These are phyloP conservation scores for Scheffersomyces lignosus DNA, from an alignment of 805 yeast species.

Conservation along the genomic window DNA sequence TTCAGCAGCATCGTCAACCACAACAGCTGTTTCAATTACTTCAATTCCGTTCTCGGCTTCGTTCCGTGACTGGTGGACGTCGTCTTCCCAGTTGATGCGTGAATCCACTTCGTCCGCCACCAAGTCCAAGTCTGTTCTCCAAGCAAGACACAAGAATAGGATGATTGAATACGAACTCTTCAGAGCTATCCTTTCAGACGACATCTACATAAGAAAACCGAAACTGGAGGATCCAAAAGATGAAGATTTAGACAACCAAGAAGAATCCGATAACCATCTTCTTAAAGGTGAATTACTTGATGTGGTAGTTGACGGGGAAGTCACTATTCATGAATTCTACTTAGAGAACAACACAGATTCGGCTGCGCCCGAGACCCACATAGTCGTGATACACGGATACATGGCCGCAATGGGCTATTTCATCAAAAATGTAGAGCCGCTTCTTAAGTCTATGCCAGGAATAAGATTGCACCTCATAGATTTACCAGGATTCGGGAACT, in stretches of 20 bases:
- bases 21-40: neutral
- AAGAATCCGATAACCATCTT: neutral
- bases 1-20: neutral
- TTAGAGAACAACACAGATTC: slow-evolving; percentile 21
- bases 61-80: slow-evolving; percentile 40
- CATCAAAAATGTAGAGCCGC: slow-evolving; percentile 35
- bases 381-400: slow-evolving; percentile 43
- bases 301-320: slow-evolving; percentile 24
- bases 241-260: neutral
- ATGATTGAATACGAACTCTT: slow-evolving; percentile 35
- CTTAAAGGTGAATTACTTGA: slow-evolving; percentile 27
- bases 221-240: slow-evolving; percentile 4
- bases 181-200: slow-evolving; percentile 31
- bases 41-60: slow-evolving; percentile 29
- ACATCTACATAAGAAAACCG: slow-evolving; percentile 26
- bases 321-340: slow-evolving; percentile 38
- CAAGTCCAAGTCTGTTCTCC: slow-evolving; percentile 5
- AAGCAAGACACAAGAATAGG: slow-evolving; percentile 25
- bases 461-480: slow-evolving; percentile 40
- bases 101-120: neutral
- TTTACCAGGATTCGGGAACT: slow-evolving; percentile 45
- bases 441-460: slow-evolving; percentile 31
- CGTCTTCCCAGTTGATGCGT: slow-evolving; percentile 21
- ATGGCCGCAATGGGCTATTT: slow-evolving; percentile 47
- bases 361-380: slow-evolving; percentile 13